Conservation (phyloP, 2,329 filamentous ascomycete species). For the Elsinoe arachidis region DNA sequence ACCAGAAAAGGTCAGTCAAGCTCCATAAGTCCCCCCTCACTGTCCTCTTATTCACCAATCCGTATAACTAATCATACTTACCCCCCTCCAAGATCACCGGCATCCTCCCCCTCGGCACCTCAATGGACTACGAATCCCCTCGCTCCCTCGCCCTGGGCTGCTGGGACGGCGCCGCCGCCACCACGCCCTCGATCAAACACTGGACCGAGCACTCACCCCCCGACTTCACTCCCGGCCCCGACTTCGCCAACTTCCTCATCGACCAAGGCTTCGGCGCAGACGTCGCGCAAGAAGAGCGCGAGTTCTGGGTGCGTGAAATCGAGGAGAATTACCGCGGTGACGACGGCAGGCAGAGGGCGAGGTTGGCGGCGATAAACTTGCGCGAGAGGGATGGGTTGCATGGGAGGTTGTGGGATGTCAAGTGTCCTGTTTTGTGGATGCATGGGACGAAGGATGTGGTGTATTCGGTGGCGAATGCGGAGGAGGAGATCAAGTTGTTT, state of each 20-base stretch:
- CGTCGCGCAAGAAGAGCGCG: conserved; percentile 28
- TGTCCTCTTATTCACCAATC: not conserved
- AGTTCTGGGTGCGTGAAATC: conserved; percentile 39
- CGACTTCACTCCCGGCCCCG: conserved; percentile 34
- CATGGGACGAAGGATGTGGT: conserved; percentile 37
- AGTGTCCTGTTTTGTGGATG: conserved; percentile 45
- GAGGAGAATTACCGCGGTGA: conserved; percentile 41
- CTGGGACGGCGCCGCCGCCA: conserved; percentile 37
- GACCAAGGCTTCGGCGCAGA: conserved; percentile 40
- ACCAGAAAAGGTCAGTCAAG: conserved; percentile 35
- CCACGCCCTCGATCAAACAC: conserved; percentile 30
- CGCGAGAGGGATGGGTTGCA: conserved; percentile 42
- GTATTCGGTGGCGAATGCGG: conserved; percentile 35
- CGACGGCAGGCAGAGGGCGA: conserved; percentile 37
- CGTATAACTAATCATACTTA: not conserved
- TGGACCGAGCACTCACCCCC: conserved; percentile 34
- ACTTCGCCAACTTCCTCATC: conserved; percentile 39
- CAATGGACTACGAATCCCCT: conserved; percentile 42
- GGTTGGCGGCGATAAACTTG: conserved; percentile 45
- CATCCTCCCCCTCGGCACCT: conserved; percentile 45
- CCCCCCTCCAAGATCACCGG: conserved; percentile 35
- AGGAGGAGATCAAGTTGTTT: conserved; percentile 43
- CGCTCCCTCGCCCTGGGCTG: conserved; percentile 38
- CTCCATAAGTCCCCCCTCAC: not conserved
- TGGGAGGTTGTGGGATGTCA: conserved; percentile 37